Percentiles rank a stretch among this genome's conserved stretches.
Evolutionary conservation across 208 protist species (phyloP).

Genomic region (Acanthamoeba castellanii): DNA sequence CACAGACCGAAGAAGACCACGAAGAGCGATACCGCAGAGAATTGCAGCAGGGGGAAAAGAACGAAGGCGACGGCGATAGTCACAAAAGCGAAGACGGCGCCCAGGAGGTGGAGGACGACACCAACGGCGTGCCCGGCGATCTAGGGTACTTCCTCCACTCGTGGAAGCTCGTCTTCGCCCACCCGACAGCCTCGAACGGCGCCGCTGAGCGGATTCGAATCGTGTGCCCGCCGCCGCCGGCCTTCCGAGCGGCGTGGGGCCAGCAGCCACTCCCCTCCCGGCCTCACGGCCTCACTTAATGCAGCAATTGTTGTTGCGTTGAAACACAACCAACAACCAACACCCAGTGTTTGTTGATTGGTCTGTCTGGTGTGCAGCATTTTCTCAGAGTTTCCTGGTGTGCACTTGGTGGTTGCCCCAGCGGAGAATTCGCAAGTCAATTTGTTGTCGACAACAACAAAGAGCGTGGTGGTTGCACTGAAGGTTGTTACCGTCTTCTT

Average conservation of each 20-base stretch:
- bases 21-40: conserved; percentile 8
- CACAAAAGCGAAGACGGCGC: not conserved
- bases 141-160: conserved; percentile 40
- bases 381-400: no score
- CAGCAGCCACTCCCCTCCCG: not conserved
- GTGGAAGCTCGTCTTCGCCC: conserved; percentile 10
- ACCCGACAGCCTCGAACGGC: not conserved
- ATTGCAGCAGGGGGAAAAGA: not conserved
- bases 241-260: not conserved
- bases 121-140: not conserved
- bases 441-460: not conserved
- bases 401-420: no score
- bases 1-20: not conserved
- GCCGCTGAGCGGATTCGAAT: not conserved
- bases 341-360: no score
- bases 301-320: no score
- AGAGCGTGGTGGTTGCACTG: not conserved
- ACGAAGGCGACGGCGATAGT: not conserved
- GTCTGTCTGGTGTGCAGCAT: no score
- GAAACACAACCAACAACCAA: no score
- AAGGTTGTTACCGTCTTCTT: not conserved
- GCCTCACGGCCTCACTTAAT: no score
- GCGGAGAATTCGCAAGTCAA: not conserved
- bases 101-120: not conserved
- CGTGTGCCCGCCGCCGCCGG: conserved; percentile 26